phyloP scores from a whole-genome alignment of 805 yeast genomes.

The Isabelozyma gotoi region DNA sequence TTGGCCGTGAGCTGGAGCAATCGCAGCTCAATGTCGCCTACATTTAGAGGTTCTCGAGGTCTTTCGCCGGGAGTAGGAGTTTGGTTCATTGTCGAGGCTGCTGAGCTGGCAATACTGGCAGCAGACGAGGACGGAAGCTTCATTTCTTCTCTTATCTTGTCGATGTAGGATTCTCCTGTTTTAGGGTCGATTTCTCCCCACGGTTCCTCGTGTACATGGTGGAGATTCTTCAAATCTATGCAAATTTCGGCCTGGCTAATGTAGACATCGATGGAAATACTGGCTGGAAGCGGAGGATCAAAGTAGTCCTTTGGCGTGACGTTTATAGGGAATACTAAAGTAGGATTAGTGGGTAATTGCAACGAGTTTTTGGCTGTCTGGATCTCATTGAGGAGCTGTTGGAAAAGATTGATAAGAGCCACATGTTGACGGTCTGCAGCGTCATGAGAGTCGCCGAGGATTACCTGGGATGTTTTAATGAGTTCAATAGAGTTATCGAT shows the following conservation, averaged over 20 bases:
- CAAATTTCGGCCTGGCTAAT: slow-evolving; percentile 63
- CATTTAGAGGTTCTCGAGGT: slow-evolving; percentile 16
- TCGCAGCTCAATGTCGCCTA: neutral
- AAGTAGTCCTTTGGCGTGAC: slow-evolving; percentile 35
- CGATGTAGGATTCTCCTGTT: slow-evolving; percentile 54
- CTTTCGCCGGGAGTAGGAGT: slow-evolving; percentile 6
- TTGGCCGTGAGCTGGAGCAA: slow-evolving; percentile 1
- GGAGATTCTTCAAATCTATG: slow-evolving; percentile 55
- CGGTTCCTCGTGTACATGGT: slow-evolving; percentile 53
- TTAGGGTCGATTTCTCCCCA: slow-evolving; percentile 56
- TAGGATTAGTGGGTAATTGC: slow-evolving; percentile 46
- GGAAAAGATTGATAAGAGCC: slow-evolving; percentile 23
- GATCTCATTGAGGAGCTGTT: slow-evolving; percentile 24
- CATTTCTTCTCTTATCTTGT: slow-evolving; percentile 55
- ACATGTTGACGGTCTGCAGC: slow-evolving; percentile 13
- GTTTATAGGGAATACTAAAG: slow-evolving; percentile 58
- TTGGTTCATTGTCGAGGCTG: slow-evolving; percentile 5
- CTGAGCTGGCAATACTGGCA: slow-evolving; percentile 3
- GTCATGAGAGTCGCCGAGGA: slow-evolving; percentile 8
- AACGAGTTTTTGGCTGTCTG: slow-evolving; percentile 38
- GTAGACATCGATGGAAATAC: slow-evolving; percentile 55
- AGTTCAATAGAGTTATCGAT: slow-evolving; percentile 35
- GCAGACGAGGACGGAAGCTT: slow-evolving; percentile 25
- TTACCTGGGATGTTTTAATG: slow-evolving; percentile 14
- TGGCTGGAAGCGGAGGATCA: slow-evolving; percentile 48